Conservation (phyloP, 345 rosid species). For the Hibiscus trionum region DNA sequence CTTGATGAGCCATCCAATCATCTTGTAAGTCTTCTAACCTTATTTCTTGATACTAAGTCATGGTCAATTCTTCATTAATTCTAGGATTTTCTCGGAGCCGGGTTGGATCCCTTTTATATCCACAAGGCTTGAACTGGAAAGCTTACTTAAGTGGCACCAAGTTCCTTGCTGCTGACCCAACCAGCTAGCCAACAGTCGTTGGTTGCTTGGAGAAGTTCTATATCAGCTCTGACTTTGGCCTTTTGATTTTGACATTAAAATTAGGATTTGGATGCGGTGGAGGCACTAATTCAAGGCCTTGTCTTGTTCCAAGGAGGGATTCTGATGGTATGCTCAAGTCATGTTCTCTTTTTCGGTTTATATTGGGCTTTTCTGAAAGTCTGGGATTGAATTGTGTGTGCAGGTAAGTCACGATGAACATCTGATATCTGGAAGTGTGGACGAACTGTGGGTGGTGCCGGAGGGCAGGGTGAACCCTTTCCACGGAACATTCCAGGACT, state of each 20-base stretch:
- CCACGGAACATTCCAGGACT: constrained; percentile 80
- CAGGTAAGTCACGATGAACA: constrained; percentile 99
- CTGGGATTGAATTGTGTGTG: not conserved
- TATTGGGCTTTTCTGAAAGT: not conserved
- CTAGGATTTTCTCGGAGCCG: not conserved
- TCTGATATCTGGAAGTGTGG: constrained; percentile 93
- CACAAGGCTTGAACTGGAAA: no score
- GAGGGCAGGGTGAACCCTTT: constrained; percentile 71
- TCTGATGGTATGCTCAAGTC: constrained; percentile 62
- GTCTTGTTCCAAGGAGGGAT: constrained; percentile 96
- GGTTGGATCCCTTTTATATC: no score
- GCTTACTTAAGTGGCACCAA: no score
- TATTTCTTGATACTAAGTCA: not conserved
- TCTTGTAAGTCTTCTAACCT: constrained; percentile 64
- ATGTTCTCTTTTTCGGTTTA: not conserved
- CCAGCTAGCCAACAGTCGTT: not conserved
- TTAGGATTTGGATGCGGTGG: constrained; percentile 98
- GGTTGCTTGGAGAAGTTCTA: not conserved
- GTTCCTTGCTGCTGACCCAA: no score
- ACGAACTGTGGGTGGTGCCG: constrained; percentile 89
- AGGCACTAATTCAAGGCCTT: constrained; percentile 96
- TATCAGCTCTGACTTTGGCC: not conserved
- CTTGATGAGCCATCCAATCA: constrained; percentile 99
- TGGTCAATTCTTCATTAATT: not conserved
- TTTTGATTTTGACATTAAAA: constrained; percentile 9